Evolutionary conservation across 768 basidiomycete species (phyloP).

Genomic region (Pleurotus tuoliensis): DNA sequence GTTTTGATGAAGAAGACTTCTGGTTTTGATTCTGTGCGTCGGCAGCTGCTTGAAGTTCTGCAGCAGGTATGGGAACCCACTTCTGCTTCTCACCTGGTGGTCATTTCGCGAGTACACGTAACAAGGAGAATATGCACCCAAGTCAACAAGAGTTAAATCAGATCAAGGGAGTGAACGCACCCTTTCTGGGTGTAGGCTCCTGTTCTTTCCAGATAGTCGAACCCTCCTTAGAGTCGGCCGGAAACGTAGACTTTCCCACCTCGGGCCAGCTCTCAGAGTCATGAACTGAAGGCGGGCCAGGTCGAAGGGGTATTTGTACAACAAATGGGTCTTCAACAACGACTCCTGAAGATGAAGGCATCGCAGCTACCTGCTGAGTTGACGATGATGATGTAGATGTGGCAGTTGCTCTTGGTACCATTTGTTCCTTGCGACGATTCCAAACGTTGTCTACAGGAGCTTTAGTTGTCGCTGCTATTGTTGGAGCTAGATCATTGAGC

Average conservation of each 20-base stretch:
- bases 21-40: slow-evolving; percentile 28
- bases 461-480: slow-evolving; percentile 10
- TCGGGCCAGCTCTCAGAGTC: slow-evolving; percentile 43
- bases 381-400: neutral
- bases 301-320: neutral
- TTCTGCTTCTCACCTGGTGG: slow-evolving; percentile 51
- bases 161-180: slow-evolving; percentile 15
- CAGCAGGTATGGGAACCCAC: slow-evolving; percentile 57
- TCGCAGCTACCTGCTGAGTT: neutral
- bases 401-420: slow-evolving; percentile 12
- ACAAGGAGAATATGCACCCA: neutral
- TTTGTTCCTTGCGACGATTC: slow-evolving; percentile 24
- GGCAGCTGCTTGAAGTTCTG: slow-evolving; percentile 51
- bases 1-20: neutral
- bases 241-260: slow-evolving; percentile 28
- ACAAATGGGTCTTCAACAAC: slow-evolving; percentile 10
- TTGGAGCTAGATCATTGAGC: neutral
- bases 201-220: slow-evolving; percentile 5
- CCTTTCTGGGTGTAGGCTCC: slow-evolving; percentile 17
- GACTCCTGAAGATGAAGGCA: neutral
- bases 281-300: slow-evolving; percentile 22
- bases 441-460: slow-evolving; percentile 24
- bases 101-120: neutral
- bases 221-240: slow-evolving; percentile 12
- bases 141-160: neutral